Conservation (phyloP, 2,329 filamentous ascomycete species). For the Hypoxylon rubiginosum region DNA sequence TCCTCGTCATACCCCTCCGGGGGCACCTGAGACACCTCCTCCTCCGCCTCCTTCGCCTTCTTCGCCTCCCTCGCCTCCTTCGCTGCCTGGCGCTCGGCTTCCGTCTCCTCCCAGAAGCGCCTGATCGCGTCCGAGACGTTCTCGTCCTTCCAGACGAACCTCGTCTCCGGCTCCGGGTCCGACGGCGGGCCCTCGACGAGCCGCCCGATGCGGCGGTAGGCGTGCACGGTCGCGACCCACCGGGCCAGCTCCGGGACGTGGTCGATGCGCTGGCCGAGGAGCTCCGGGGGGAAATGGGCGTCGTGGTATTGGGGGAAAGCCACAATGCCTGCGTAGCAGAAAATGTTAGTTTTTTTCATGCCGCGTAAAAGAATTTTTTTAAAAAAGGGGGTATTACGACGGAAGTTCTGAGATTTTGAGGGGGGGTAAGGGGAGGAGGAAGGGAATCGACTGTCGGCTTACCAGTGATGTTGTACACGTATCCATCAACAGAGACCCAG, state of each 20-base stretch:
- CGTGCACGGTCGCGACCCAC: slow-evolving; percentile 1
- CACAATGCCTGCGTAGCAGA: neutral
- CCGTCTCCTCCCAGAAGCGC: neutral
- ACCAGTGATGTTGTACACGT: slow-evolving; percentile 10
- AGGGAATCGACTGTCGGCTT: neutral
- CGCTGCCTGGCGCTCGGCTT: too few species aligned
- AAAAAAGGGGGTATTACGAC: neutral
- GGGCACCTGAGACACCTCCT: too few species aligned
- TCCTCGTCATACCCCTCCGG: too few species aligned
- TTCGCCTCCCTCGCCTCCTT: too few species aligned
- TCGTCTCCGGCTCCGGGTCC: neutral
- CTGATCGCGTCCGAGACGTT: neutral
- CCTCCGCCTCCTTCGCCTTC: too few species aligned
- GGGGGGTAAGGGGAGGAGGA: neutral
- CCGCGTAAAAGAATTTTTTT: too few species aligned
- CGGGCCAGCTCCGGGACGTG: neutral
- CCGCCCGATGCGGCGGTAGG: neutral
- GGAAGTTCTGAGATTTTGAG: neutral
- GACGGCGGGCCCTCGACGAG: neutral
- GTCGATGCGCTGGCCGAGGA: neutral
- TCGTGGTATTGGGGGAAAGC: neutral
- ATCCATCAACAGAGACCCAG: slow-evolving; percentile 5
- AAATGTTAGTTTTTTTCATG: too few species aligned
- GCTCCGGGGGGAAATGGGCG: neutral
- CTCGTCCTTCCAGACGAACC: neutral